These are phyloP conservation scores for Coniochaeta sp. DNA, from an alignment of 2,329 filamentous ascomycete species.

Conservation along the genomic window DNA sequence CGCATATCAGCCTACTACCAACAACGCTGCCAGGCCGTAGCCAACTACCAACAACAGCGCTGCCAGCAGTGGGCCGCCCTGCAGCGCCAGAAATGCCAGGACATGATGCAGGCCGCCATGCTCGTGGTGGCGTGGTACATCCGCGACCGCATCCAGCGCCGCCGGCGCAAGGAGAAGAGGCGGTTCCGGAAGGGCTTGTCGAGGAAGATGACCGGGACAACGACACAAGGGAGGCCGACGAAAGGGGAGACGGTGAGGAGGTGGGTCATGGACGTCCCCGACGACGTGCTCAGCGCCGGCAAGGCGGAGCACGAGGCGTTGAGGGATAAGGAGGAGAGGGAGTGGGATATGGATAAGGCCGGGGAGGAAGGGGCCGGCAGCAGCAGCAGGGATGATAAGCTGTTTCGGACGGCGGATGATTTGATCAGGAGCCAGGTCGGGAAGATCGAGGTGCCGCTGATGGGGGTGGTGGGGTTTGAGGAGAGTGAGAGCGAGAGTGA, in stretches of 20 bases:
- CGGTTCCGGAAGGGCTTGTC: constrained; percentile 32
- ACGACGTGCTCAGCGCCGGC: constrained; percentile 14
- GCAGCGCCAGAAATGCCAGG: constrained; percentile 39
- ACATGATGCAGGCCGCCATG: constrained; percentile 42
- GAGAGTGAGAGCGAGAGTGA: constrained; percentile 32
- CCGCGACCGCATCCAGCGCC: constrained; percentile 36
- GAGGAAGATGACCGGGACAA: constrained; percentile 15
- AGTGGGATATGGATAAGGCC: constrained; percentile 34
- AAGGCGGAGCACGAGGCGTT: constrained; percentile 14
- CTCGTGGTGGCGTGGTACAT: constrained; percentile 43
- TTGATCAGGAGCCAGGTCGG: constrained; percentile 41
- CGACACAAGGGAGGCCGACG: constrained; percentile 7
- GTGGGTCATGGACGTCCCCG: constrained; percentile 35
- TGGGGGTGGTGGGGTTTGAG: constrained; percentile 37
- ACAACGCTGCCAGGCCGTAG: constrained; percentile 38
- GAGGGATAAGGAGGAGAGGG: constrained; percentile 29
- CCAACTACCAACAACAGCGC: constrained; percentile 39
- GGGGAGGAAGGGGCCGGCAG: constrained; percentile 24
- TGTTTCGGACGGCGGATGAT: constrained; percentile 37
- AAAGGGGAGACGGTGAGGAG: constrained; percentile 34
- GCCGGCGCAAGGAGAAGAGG: constrained; percentile 32
- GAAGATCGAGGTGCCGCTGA: constrained; percentile 36
- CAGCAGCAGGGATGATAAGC: constrained; percentile 34
- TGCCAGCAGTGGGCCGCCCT: constrained; percentile 40
- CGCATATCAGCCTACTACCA: constrained; percentile 42